Evolutionary conservation across 2,329 filamentous ascomycete genomes (phyloP).

Genomic region (Decorospora gaudefroyi): DNA sequence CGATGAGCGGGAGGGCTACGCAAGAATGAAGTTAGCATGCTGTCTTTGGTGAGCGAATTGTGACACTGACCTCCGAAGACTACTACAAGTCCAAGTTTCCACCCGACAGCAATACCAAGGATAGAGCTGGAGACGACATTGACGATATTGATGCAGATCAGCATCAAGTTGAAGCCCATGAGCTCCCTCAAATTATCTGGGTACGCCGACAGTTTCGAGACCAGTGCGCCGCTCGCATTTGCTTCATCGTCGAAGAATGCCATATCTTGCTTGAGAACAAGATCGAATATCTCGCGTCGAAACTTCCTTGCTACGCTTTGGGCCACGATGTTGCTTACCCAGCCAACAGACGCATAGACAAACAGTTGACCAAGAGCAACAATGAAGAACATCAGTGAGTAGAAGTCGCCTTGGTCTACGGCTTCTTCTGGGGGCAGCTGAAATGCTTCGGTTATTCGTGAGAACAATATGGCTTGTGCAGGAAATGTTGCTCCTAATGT

Average conservation of each 20-base stretch:
- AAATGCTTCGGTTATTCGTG: constrained; percentile 56
- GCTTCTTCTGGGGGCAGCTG: constrained; percentile 48
- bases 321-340: constrained; percentile 52
- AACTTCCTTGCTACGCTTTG: constrained; percentile 45
- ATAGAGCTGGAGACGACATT: constrained; percentile 76
- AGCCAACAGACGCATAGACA: constrained; percentile 55
- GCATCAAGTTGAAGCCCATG: constrained; percentile 84
- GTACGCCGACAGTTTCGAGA: constrained; percentile 65
- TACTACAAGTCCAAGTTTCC: constrained; percentile 82
- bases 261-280: constrained; percentile 91
- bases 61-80: constrained; percentile 68
- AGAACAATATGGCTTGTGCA: constrained; percentile 57
- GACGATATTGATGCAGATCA: constrained; percentile 76
- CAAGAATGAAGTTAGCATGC: constrained; percentile 1
- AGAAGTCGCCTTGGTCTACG: constrained; percentile 55
- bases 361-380: constrained; percentile 55
- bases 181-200: constrained; percentile 87
- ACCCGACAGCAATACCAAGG: constrained; percentile 74
- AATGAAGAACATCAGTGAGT: constrained; percentile 61
- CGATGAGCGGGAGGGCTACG: constrained; percentile 27
- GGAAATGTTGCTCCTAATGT: constrained; percentile 52
- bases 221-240: constrained; percentile 86
- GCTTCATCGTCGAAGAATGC: constrained; percentile 87
- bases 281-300: constrained; percentile 68
- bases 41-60: neutral